These are phyloP conservation scores for Chenopodium quinoa DNA, from an alignment of 148 eudicot species.

Conservation along the genomic window DNA sequence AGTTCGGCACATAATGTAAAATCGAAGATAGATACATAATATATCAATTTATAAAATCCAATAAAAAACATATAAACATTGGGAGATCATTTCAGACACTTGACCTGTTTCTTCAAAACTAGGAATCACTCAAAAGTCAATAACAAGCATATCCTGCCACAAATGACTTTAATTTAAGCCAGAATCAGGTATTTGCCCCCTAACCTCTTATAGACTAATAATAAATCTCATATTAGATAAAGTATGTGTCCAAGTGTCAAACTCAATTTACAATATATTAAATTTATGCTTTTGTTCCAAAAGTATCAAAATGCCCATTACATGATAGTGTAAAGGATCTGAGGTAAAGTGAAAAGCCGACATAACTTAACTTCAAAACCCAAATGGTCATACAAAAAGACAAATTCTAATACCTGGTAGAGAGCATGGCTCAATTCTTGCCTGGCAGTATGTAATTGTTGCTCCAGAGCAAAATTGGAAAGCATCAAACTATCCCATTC, in stretches of 20 bases:
- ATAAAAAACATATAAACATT: neutral
- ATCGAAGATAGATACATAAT: neutral
- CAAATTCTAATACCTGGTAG: constrained; percentile 63
- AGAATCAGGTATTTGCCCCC: neutral
- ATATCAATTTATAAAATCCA: neutral
- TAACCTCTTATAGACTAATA: no score
- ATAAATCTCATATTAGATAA: no score
- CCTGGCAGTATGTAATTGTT: constrained; percentile 92
- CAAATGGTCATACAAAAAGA: neutral
- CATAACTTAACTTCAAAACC: neutral
- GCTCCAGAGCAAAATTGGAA: constrained; percentile 88
- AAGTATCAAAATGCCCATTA: neutral
- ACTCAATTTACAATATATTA: neutral
- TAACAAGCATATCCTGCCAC: neutral
- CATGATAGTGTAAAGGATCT: neutral
- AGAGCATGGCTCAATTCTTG: constrained; percentile 97
- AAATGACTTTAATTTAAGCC: neutral
- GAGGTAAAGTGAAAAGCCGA: neutral
- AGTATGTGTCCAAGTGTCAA: neutral
- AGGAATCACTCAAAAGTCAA: neutral
- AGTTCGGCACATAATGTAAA: neutral
- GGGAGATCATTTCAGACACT: neutral
- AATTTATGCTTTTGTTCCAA: neutral
- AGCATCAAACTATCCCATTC: constrained; percentile 98
- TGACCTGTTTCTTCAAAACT: neutral